phyloP scores from a whole-genome alignment of 2,329 filamentous ascomycete genomes.

The Drechmeria coniospora region DNA sequence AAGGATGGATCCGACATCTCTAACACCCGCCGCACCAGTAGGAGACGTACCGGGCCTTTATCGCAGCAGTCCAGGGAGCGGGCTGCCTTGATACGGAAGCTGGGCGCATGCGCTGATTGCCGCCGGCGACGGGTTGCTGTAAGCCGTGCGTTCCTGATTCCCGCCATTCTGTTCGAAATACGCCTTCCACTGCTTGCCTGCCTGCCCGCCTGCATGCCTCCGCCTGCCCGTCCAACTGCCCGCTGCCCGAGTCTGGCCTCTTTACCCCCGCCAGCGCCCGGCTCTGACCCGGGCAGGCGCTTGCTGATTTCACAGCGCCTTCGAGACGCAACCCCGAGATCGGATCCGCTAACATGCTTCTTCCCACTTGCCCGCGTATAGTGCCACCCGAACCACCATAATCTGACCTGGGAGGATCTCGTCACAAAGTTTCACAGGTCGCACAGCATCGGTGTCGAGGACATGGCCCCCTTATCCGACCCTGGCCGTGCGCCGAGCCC shows the following conservation, averaged over 20 bases:
- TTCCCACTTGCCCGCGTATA: conserved; percentile 12
- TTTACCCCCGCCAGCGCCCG: too few species aligned
- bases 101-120: conserved; percentile 42
- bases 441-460: conserved; percentile 34
- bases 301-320: too few species aligned
- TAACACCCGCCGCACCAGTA: conserved; percentile 37
- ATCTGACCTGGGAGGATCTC: conserved; percentile 46
- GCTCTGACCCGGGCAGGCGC: too few species aligned
- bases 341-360: too few species aligned
- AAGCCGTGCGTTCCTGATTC: conserved; percentile 20
- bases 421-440: conserved; percentile 36
- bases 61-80: conserved; percentile 42
- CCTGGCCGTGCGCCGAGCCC: conserved; percentile 31
- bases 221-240: background rate
- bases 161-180: too few species aligned
- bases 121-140: conserved; percentile 41
- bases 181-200: too few species aligned
- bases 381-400: conserved; percentile 45
- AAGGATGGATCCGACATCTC: conserved; percentile 39
- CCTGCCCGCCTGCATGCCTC: background rate
- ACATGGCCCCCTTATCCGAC: conserved; percentile 27
- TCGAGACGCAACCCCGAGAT: too few species aligned
- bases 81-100: conserved; percentile 42
- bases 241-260: too few species aligned
- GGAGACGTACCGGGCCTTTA: conserved; percentile 42